phyloP scores from a whole-genome alignment of 139 green algal species.

The Diplosphaera chodatii region DNA sequence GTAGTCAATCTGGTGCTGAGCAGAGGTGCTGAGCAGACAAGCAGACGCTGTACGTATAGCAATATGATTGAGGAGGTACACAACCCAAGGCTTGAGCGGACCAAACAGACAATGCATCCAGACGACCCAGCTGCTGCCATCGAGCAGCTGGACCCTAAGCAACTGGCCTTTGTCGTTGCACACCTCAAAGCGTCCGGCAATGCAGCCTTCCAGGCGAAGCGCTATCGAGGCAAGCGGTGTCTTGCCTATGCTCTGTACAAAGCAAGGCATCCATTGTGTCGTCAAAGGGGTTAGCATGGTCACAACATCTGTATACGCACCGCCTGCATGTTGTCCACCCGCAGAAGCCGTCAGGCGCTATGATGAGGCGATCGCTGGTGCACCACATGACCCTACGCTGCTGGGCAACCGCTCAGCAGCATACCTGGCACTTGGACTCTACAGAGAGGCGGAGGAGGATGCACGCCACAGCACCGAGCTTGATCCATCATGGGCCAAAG shows the following conservation, averaged over 20 bases:
- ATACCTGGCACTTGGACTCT: slow-evolving; percentile 24
- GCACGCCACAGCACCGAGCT: slow-evolving; percentile 19
- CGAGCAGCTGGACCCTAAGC: slow-evolving; percentile 1
- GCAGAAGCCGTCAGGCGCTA: slow-evolving; percentile 42
- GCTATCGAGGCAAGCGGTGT: slow-evolving; percentile 26
- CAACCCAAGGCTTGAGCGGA: too few species aligned
- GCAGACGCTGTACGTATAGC: too few species aligned
- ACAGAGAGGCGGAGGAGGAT: slow-evolving; percentile 32
- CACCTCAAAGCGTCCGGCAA: slow-evolving; percentile 24
- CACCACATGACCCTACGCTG: slow-evolving; percentile 18
- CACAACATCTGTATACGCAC: neutral
- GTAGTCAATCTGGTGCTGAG: too few species aligned
- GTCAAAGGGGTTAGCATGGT: too few species aligned
- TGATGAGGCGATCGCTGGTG: slow-evolving; percentile 40
- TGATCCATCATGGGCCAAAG: slow-evolving; percentile 35
- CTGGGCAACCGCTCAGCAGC: slow-evolving; percentile 41
- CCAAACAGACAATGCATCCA: neutral
- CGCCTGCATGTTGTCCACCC: neutral
- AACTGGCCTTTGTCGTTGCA: slow-evolving; percentile 20
- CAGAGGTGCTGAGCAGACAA: too few species aligned
- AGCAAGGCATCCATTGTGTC: too few species aligned
- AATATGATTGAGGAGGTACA: too few species aligned
- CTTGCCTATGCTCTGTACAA: too few species aligned
- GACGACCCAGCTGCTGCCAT: neutral
- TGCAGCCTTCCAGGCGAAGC: slow-evolving; percentile 24